A percentile compares a stretch with the other conserved stretches of the same genome.
Conservation (phyloP, 2,329 filamentous ascomycete genomes). For the Fusarium torreyae region DNA sequence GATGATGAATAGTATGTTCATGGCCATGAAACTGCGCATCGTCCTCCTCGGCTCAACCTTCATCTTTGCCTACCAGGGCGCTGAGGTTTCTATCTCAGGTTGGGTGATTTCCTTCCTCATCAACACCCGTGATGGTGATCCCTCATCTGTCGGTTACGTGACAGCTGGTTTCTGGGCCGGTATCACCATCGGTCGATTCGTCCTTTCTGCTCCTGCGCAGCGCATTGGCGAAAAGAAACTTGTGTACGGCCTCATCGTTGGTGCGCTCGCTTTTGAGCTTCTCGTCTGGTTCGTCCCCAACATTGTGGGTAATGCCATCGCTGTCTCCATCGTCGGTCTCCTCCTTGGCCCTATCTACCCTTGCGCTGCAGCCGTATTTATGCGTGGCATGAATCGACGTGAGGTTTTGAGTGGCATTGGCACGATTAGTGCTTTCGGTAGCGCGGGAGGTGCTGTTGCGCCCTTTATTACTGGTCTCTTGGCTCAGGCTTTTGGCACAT, state of each 20-base stretch:
- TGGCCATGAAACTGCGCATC: conserved; percentile 66
- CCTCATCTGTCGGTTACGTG: conserved; percentile 82
- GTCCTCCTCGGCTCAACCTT: conserved; percentile 84
- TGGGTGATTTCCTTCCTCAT: conserved; percentile 93
- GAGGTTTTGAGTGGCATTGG: conserved; percentile 76
- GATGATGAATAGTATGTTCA: conserved; percentile 61
- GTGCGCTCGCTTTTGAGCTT: conserved; percentile 78
- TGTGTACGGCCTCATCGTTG: conserved; percentile 74
- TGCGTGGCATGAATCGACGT: conserved; percentile 70
- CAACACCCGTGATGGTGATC: conserved; percentile 77
- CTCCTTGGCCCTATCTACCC: conserved; percentile 86
- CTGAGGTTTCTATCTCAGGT: conserved; percentile 86
- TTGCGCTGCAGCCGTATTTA: conserved; percentile 76
- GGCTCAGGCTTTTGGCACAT: conserved; percentile 74
- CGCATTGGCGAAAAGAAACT: conserved; percentile 79
- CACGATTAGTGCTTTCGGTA: conserved; percentile 79
- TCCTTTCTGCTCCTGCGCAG: conserved; percentile 76
- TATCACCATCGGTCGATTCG: conserved; percentile 82
- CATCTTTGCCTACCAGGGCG: conserved; percentile 89
- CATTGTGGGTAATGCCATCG: conserved; percentile 78
- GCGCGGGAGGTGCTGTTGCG: conserved; percentile 76
- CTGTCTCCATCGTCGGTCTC: conserved; percentile 79
- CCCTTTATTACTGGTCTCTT: conserved; percentile 77
- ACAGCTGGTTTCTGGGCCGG: conserved; percentile 81
- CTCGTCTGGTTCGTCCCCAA: conserved; percentile 85